Evolutionary conservation across 441 rosid genomes (phyloP), one percentile per base, ranked within the genome.

Genomic region (California macrophylla): DNA sequence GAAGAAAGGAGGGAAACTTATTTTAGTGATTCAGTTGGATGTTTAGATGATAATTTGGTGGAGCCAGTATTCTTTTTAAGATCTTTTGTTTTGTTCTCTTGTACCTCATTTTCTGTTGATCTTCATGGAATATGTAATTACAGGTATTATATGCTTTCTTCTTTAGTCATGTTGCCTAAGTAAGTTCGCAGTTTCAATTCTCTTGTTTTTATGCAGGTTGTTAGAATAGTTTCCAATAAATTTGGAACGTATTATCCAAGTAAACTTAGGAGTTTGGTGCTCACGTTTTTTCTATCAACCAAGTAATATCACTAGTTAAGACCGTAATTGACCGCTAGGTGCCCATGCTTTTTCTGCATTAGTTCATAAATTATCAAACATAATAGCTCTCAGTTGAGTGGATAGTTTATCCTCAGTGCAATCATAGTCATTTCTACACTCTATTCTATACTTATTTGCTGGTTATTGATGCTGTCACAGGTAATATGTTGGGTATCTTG

Each of bases 401-500:
- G 21, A 9, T 56, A 56, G 62, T 56, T 56, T 9, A 63, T 63
- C 32, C 50, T 40, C 36, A 52, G 34, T 50, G 2, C 25, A 45
- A 13, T 16, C 16, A 6, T 36, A 10, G 63, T 56, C 36, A 62
- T 62, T 28, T 29, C 16, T 58, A 24, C 32, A 25, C 34, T 29
- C 16, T 58, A 24, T 18, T 12, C 34, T 61, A 61, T 45, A 54
- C 65, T 23, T 38, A 16, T 20, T 15, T 54, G 52, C 38, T 64
- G 65, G 56, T 64, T 21, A 52, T 64, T 54, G 32, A 21, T 70
- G 54, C 8, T 50, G 80, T 82, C 40, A 64, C 87, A 91, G 98
- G 83, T 62, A 77, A 81, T 69, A 72, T 83, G 52, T 68, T 79
- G 64, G 72, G 68, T 69, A 75, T 83, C 42, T 77, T 82, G 84